Base-by-base conservation (phyloP, 768 basidiomycete species). In the Hydnomerulius pinastri region DNA sequence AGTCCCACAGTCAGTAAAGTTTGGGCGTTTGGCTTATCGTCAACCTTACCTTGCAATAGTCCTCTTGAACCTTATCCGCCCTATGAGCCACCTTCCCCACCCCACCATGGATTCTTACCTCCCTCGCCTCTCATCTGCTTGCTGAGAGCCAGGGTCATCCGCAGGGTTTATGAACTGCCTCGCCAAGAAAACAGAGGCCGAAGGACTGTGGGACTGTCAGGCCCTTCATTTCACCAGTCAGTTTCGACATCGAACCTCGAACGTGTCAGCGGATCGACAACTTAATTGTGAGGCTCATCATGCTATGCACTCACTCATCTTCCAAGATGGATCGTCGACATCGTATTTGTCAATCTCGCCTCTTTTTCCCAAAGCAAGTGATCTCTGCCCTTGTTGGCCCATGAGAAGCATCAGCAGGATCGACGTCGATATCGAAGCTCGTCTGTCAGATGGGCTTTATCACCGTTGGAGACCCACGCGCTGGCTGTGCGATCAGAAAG, bases 21-120 rank as follows among this genome's bases (percentile, higher is more conserved):
- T 25, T 53, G 49, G 46, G 52, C 50, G 43, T 11, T 8, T 40
- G 43, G 33, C 37, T 59, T 65, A 58, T 66, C 54, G 48, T 68
- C 23, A 41, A 44, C 30, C 51, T 25, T 45, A 35, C 43, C 48
- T 41, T 47, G 53, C 25, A n/a, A n/a, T n/a, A n/a, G n/a, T n/a
- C n/a, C 35, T 48, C 29, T 41, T 47, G 37, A 68, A 64, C 66
- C 53, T 68, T 66, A 54, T 53, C 46, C 52, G 50, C 32, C 35
- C 30, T 4, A 23, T 24, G 18, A 21, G 23, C 30, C 11, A 33
- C 21, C 11, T 24, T 21, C 21, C 20, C 18, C 4, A 9, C 23
- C 15, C n/a, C 20, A 27, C 39, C 40, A 6, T 27, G 35, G 15
- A 45, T 30, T 25, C 33, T 35, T 39, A 29, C 18, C 23, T 18